Percentiles rank a stretch among this genome's conserved stretches.
These are phyloP conservation scores for Monosporozyma siamensis DNA, from an alignment of 805 yeast species.

Conservation along the genomic window DNA sequence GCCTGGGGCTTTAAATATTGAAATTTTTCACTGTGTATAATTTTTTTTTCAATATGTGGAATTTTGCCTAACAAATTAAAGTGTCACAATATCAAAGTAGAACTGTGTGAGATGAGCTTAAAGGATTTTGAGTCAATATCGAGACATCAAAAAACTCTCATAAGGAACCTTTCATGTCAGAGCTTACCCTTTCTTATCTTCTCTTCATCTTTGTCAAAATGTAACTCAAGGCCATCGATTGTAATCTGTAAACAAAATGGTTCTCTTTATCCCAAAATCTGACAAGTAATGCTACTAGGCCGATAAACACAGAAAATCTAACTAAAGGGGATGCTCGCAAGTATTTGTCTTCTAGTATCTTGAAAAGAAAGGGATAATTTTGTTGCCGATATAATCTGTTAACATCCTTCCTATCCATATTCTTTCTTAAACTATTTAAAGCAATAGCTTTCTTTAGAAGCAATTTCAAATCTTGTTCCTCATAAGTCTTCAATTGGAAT, in stretches of 20 bases:
- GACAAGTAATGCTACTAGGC: not conserved
- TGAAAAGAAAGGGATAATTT: not conserved
- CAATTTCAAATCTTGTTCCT: not conserved
- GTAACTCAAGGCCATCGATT: no score
- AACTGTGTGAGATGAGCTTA: no score
- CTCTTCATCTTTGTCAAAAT: no score
- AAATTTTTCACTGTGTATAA: no score
- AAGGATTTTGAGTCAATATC: no score
- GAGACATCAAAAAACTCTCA: no score
- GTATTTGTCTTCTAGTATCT: not conserved
- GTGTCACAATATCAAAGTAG: no score
- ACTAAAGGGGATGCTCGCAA: not conserved
- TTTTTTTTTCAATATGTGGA: no score
- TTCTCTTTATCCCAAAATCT: not conserved
- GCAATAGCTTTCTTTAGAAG: not conserved
- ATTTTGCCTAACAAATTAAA: no score
- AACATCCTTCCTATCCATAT: not conserved
- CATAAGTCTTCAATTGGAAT: not conserved
- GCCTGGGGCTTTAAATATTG: no score
- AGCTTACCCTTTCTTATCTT: no score
- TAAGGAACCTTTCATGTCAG: no score
- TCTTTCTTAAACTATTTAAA: not conserved
- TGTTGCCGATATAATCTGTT: not conserved
- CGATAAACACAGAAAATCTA: not conserved
- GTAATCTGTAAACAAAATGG: not conserved